These are phyloP conservation scores for Thelephora terrestris DNA, from an alignment of 1,284 basidiomycete genomes.

Conservation along the genomic window DNA sequence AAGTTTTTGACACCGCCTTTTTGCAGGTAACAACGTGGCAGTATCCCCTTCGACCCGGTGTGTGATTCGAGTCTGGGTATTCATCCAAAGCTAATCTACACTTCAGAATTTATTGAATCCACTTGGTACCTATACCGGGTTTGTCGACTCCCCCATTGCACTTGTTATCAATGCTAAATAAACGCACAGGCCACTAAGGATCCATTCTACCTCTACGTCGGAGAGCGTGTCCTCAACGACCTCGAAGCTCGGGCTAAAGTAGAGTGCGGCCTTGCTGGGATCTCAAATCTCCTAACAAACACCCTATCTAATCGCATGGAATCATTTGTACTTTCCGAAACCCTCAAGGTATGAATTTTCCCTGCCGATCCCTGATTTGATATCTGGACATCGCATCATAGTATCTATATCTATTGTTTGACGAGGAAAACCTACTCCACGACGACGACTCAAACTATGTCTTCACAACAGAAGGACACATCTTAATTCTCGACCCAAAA, in stretches of 20 bases:
- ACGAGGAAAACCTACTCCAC: conserved; percentile 72
- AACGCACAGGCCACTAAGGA: conserved; percentile 75
- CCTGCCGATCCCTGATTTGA: not conserved
- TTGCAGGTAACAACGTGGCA: conserved; percentile 68
- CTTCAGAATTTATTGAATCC: conserved; percentile 78
- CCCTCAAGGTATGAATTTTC: conserved; percentile 56
- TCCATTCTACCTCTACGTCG: conserved; percentile 84
- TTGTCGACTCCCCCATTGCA: conserved; percentile 16
- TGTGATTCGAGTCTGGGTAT: conserved; percentile 6
- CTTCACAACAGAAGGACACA: conserved; percentile 89
- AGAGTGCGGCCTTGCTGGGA: conserved; percentile 75
- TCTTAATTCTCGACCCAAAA: conserved; percentile 54
- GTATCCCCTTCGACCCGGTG: conserved; percentile 77
- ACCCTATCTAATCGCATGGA: conserved; percentile 86
- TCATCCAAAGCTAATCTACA: conserved; percentile 3
- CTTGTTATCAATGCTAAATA: conserved; percentile 4
- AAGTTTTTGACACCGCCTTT: conserved; percentile 77
- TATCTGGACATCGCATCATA: conserved; percentile 20
- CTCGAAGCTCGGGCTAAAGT: conserved; percentile 67
- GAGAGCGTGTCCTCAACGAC: conserved; percentile 75
- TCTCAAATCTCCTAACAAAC: conserved; percentile 74
- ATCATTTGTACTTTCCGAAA: conserved; percentile 85
- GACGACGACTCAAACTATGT: conserved; percentile 72
- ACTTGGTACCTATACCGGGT: conserved; percentile 92
- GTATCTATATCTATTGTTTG: conserved; percentile 90